Conservation (phyloP, 306 rosid species). For the Lotus japonicus region DNA sequence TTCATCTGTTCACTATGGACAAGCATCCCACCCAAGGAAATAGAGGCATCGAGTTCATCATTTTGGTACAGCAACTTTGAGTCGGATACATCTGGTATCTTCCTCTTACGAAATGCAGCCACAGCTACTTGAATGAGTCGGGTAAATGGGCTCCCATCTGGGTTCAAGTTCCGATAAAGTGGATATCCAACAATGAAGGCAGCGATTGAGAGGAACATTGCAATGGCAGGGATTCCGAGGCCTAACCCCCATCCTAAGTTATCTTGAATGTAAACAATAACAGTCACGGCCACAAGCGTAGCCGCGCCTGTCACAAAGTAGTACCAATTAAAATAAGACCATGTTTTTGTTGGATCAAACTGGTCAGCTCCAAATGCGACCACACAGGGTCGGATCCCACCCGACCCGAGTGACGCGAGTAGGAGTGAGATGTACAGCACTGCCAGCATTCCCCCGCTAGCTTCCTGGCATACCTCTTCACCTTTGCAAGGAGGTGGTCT, state of each 20-base stretch:
- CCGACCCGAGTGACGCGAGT: slow-evolving; percentile 67
- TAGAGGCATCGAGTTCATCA: slow-evolving; percentile 58
- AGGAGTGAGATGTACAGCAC: slow-evolving; percentile 51
- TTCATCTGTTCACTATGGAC: slow-evolving; percentile 55
- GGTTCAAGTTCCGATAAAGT: slow-evolving; percentile 77
- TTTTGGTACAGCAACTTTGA: slow-evolving; percentile 44
- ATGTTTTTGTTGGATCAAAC: slow-evolving; percentile 72
- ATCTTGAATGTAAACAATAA: slow-evolving; percentile 80
- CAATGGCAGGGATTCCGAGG: slow-evolving; percentile 66
- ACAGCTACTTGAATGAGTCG: slow-evolving; percentile 60
- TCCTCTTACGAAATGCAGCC: slow-evolving; percentile 68
- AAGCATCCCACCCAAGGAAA: slow-evolving; percentile 62
- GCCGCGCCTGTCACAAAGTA: slow-evolving; percentile 79
- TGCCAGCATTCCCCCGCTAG: slow-evolving; percentile 49
- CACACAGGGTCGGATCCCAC: slow-evolving; percentile 96
- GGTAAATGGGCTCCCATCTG: slow-evolving; percentile 85
- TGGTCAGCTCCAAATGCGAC: slow-evolving; percentile 97
- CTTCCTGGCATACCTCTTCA: slow-evolving; percentile 54
- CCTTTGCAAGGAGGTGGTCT: slow-evolving; percentile 74
- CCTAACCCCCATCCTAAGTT: slow-evolving; percentile 94
- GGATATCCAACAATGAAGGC: slow-evolving; percentile 60
- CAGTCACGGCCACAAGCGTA: slow-evolving; percentile 76
- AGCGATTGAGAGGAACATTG: slow-evolving; percentile 71
- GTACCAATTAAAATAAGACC: slow-evolving; percentile 91
- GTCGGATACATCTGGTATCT: slow-evolving; percentile 18